Percentiles rank a stretch among this genome's conserved stretches.
These are phyloP conservation scores for Linnemannia elongata DNA, from an alignment of 192 early-diverging fungal genomes.

Conservation along the genomic window DNA sequence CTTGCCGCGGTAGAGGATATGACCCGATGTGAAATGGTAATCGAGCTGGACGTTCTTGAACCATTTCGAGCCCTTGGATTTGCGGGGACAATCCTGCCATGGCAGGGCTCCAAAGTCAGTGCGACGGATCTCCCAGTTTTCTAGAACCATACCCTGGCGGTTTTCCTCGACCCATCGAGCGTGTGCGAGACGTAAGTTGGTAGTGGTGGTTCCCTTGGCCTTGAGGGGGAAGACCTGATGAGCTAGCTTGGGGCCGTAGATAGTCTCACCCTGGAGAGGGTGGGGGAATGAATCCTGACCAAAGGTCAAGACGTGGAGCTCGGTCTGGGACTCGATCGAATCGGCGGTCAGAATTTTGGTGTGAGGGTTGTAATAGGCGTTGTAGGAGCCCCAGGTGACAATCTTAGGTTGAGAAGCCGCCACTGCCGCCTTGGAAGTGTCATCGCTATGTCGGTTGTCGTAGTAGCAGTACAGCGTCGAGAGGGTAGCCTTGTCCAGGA, in stretches of 20 bases:
- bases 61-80: slow-evolving; percentile 9
- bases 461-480: slow-evolving; percentile 46
- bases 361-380: slow-evolving; percentile 50
- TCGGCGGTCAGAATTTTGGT: slow-evolving; percentile 33
- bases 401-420: slow-evolving; percentile 42
- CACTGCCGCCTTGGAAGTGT: not conserved
- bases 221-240: slow-evolving; percentile 32
- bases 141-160: not conserved
- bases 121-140: slow-evolving; percentile 21
- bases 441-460: slow-evolving; percentile 27
- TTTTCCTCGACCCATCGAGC: slow-evolving; percentile 26
- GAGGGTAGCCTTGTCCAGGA: slow-evolving; percentile 23
- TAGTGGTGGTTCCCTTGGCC: slow-evolving; percentile 6
- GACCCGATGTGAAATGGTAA: slow-evolving; percentile 42
- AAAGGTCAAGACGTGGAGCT: slow-evolving; percentile 57
- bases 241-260: slow-evolving; percentile 22
- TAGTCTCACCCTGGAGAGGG: not conserved
- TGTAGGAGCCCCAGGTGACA: slow-evolving; percentile 68
- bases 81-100: slow-evolving; percentile 38
- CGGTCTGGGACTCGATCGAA: slow-evolving; percentile 44
- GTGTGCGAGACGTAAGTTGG: not conserved
- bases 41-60: slow-evolving; percentile 42
- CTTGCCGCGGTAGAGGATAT: slow-evolving; percentile 35
- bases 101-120: slow-evolving; percentile 20
- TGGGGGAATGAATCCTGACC: slow-evolving; percentile 5